phyloP scores from a whole-genome alignment of 2,329 filamentous ascomycete genomes.

The Ascocoryne sarcoides region DNA sequence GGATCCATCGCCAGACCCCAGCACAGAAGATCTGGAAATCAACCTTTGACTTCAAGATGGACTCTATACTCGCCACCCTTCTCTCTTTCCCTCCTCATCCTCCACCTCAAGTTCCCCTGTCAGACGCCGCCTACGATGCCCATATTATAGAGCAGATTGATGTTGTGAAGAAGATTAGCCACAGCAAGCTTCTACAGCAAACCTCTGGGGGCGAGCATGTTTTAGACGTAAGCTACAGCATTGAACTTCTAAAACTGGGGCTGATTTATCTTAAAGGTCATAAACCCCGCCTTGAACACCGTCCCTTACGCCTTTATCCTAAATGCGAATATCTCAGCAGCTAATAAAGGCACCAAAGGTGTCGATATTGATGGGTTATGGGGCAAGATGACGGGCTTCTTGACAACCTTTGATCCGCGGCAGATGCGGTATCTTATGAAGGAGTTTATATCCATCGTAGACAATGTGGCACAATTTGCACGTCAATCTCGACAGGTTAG shows the following conservation, averaged over 20 bases:
- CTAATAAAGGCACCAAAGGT: conserved; percentile 27
- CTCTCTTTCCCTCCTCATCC: conserved; percentile 33
- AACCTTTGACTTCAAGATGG: conserved; percentile 17
- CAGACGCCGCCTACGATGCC: conserved; percentile 36
- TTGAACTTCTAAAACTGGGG: not conserved
- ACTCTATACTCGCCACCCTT: conserved; percentile 30
- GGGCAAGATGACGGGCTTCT: conserved; percentile 35
- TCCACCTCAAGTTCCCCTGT: conserved; percentile 25
- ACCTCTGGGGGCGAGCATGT: conserved; percentile 29
- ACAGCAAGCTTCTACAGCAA: conserved; percentile 26
- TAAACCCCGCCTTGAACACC: conserved; percentile 47
- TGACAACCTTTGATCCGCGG: conserved; percentile 39
- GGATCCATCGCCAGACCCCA: too few relatives aligned
- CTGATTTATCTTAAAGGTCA: conserved; percentile 17
- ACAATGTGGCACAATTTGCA: conserved; percentile 26
- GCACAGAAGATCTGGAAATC: not conserved
- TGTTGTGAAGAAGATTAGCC: conserved; percentile 30
- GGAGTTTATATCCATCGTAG: conserved; percentile 37
- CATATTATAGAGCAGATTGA: conserved; percentile 32
- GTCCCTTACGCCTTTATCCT: conserved; percentile 51
- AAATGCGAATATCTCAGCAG: conserved; percentile 35
- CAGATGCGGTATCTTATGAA: conserved; percentile 46
- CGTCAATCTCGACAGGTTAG: conserved; percentile 17
- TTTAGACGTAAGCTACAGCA: conserved; percentile 28
- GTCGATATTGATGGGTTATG: conserved; percentile 33